These are phyloP conservation scores for Platanthera zijinensis DNA, from an alignment of 106 monocot species.

Conservation along the genomic window DNA sequence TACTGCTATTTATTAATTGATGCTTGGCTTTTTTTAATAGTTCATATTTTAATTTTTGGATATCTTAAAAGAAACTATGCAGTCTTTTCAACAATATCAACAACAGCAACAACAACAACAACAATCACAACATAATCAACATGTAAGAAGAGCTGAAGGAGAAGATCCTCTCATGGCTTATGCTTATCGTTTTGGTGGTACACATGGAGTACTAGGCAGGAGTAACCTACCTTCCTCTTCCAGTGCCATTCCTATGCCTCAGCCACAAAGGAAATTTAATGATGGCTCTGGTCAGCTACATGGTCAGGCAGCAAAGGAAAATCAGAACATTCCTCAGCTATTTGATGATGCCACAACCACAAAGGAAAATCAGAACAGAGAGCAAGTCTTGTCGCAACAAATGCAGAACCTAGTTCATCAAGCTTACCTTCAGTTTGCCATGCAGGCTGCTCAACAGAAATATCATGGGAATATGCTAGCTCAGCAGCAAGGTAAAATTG, in stretches of 20 bases:
- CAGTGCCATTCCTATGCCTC: constrained; percentile 21
- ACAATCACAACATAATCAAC: constrained; percentile 35
- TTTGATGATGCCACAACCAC: too few relatives aligned
- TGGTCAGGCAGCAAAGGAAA: too few relatives aligned
- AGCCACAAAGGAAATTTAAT: constrained; percentile 23
- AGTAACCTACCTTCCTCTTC: constrained; percentile 39
- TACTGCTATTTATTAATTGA: not conserved
- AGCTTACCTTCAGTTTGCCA: constrained; percentile 57
- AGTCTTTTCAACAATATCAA: constrained; percentile 7
- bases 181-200: constrained; percentile 32
- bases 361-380: constrained; percentile 37
- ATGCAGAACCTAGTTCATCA: constrained; percentile 52
- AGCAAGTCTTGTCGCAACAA: constrained; percentile 27
- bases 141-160: constrained; percentile 51
- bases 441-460: constrained; percentile 64
- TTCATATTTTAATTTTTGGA: not conserved
- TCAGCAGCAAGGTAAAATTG: constrained; percentile 53
- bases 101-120: constrained; percentile 4
- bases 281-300: constrained; percentile 18
- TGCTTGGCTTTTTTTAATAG: not conserved
- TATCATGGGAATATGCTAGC: constrained; percentile 36
- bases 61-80: not conserved
- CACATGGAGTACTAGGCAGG: constrained; percentile 32
- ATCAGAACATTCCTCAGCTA: too few relatives aligned
- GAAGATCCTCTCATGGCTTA: constrained; percentile 27